Evolutionary conservation across 1,284 basidiomycete genomes (phyloP).

Genomic region (Moesziomyces aphidis): DNA sequence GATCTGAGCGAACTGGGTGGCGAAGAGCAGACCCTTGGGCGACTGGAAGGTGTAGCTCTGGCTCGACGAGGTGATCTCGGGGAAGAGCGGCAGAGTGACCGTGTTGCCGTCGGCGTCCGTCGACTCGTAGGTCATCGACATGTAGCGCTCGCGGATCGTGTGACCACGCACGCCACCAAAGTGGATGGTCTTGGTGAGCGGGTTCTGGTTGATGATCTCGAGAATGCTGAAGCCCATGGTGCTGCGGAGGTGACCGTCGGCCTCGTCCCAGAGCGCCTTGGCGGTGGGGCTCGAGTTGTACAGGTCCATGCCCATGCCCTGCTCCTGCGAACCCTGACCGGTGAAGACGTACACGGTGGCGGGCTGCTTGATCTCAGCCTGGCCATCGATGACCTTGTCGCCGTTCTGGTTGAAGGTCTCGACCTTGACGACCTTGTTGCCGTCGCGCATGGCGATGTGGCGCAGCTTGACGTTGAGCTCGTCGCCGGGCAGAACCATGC

Average conservation of each 20-base stretch:
- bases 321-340: conserved; percentile 97
- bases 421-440: conserved; percentile 84
- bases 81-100: conserved; percentile 61
- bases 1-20: conserved; percentile 98
- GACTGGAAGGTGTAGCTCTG: conserved; percentile 91
- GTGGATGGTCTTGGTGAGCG: conserved; percentile 82
- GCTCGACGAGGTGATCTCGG: conserved; percentile 57
- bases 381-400: conserved; percentile 91
- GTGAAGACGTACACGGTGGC: conserved; percentile 95
- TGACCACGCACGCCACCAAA: conserved; percentile 99
- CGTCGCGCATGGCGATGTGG: conserved; percentile 60
- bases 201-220: conserved; percentile 76
- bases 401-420: conserved; percentile 86
- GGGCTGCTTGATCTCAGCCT: conserved; percentile 87
- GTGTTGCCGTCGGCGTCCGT: conserved; percentile 90
- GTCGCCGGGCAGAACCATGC: conserved; percentile 96
- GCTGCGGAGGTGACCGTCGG: conserved; percentile 89
- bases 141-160: conserved; percentile 95
- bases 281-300: conserved; percentile 93
- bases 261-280: conserved; percentile 95
- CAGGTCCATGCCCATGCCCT: conserved; percentile 99
- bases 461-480: conserved; percentile 84
- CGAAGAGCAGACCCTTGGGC: conserved; percentile 92
- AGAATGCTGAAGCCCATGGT: conserved; percentile 97
- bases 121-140: conserved; percentile 95